Base-by-base conservation (phyloP, 176 grass and related monocot genomes). In the Carex myosuroides region DNA sequence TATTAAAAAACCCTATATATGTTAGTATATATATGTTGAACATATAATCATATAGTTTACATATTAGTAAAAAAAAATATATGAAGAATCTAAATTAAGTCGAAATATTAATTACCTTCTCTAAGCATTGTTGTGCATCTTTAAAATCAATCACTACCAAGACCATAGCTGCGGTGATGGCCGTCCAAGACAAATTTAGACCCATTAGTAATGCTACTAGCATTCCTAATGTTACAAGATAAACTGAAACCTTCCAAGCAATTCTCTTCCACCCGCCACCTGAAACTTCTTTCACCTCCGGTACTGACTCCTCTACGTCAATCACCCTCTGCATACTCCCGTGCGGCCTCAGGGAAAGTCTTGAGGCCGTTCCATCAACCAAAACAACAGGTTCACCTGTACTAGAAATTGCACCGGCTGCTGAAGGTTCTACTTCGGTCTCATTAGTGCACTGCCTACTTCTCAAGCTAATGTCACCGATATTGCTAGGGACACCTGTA, bases 171-270 rank as follows among this genome's bases (percentile, higher is more conserved):
- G 94, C 94, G 26, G 94, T 94, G 61, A 97, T 91, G 22, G 92
- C 89, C 64, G 88, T 94, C 94, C 94, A 97, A 12, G 94, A 92
- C 90, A 97, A 92, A 68, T 97, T 97, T 37, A 94, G 89, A 0
- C 94, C 94, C 92, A 88, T 86, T 18, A 97, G 89, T 20, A 97
- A 91, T 13, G 87, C 87, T 57, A 94, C 72, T 18, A 97, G 94
- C 94, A 94, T 94, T 30, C 90, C 94, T 22, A 97, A 60, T 17
- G 94, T 97, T 57, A 97, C 90, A 10, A 94, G 87, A 60, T 97
- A 97, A 60, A 97, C 94, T 13, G 86, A 91, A 5, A 84, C 87
- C 79, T 92, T 94, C 94, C 94, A 92, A 68, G 88, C 66, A 42
- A 92, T 54, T 64, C 64, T 65, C 53, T 85, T 91, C 92, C 92